phyloP scores from a whole-genome alignment of 2,329 filamentous ascomycete species.

The Ilyonectria mors-panacis region DNA sequence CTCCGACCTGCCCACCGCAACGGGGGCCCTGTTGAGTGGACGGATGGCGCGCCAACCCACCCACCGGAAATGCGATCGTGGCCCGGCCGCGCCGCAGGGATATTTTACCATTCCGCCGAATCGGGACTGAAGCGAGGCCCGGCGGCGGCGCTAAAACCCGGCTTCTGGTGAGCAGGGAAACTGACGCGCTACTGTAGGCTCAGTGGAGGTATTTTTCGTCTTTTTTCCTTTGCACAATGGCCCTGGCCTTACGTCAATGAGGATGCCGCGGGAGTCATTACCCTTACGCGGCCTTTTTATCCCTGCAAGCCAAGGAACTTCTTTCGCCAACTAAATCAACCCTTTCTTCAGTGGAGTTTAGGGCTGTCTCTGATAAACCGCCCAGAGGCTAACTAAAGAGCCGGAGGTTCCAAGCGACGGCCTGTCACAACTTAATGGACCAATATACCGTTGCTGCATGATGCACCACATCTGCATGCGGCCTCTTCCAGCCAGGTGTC shows the following conservation, averaged over 20 bases:
- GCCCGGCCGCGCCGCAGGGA: not conserved
- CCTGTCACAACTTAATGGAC: not conserved
- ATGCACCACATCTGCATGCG: constrained; percentile 7
- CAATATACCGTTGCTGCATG: not conserved
- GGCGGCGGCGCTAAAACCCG: not conserved
- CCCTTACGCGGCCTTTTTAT: not conserved
- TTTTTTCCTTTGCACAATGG: not conserved
- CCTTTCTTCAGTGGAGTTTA: not conserved
- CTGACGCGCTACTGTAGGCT: not conserved
- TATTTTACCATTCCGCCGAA: not conserved
- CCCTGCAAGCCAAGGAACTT: not conserved
- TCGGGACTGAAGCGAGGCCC: not conserved
- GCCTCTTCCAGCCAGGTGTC: constrained; percentile 4
- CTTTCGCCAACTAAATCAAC: not conserved
- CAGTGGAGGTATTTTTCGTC: not conserved
- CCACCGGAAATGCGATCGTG: not conserved
- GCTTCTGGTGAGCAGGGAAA: not conserved
- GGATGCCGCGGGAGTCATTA: not conserved
- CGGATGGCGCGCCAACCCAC: not conserved
- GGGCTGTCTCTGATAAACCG: not conserved
- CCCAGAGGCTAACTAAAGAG: not conserved
- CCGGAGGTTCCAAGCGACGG: not conserved
- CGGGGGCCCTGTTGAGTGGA: not conserved
- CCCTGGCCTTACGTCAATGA: not conserved
- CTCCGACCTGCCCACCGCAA: not conserved